Evolutionary conservation across 768 basidiomycete species (phyloP), one percentile per base, ranked within the genome.

Genomic region (Asterophora lycoperdoides): DNA sequence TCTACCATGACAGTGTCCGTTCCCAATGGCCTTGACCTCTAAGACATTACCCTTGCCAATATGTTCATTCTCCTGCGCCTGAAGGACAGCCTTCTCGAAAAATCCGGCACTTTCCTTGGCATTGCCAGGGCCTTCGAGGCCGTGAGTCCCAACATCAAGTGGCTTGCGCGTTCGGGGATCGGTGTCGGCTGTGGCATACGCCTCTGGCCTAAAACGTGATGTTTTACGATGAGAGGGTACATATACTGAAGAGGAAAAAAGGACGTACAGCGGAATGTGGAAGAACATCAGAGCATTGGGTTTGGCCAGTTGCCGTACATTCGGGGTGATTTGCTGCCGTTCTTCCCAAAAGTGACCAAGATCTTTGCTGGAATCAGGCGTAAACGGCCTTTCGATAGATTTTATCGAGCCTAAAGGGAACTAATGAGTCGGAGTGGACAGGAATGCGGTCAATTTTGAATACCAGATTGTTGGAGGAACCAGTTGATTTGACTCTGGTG

Each of bases 201-300:
- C 76, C 65, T 94, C 91, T 42, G 79, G 82, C 28, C 89, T 91
- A 23, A 23, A 23, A 23, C 6, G 23, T 23, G 55, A 29, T 41
- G 28, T 6, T 33, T 19, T 36, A 47, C 23, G 30, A 38, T 41
- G 48, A 51, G 44, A 40, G 26, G 39, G 18, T 40, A 33, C 11
- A 30, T 18, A 46, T 32, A 8, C 23, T 53, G 23, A 28, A 23
- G 9, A 20, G 0, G 44, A 6, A 26, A 19, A n/a, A 40, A 17
- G 40, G 26, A 72, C 84, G 17, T 61, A 90, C 86, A 97, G 61
- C 44, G 95, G 95, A 40, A 99, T 98, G 57, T 98, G 95, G 83
- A 96, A 97, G 70, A 95, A 96, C 87, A 92, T 89, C 56, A 98
- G 65, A 0, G 92, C 95, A 59, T 97, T 97, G 1, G 95, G 95